phyloP scores from a whole-genome alignment of 2,329 filamentous ascomycete genomes.

The Colletotrichum acutatum region DNA sequence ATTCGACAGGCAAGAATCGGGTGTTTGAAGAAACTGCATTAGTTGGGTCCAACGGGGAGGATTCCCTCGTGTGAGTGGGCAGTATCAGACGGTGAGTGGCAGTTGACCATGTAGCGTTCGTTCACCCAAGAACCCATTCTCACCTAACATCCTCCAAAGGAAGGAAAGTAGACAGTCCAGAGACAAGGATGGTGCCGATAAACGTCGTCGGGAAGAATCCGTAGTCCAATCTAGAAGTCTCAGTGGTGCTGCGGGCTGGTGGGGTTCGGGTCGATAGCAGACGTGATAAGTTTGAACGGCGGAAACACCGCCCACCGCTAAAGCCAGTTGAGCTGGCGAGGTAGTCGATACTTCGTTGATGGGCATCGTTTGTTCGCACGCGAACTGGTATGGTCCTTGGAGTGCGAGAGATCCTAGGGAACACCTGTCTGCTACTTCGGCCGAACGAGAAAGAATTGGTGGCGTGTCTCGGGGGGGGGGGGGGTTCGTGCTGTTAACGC shows the following conservation, averaged over 20 bases:
- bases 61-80: background rate
- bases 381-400: background rate
- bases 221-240: slow-evolving; percentile 1
- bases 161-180: background rate
- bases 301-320: slow-evolving; percentile 4
- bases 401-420: background rate
- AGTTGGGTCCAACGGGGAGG: background rate
- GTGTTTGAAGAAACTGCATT: slow-evolving; percentile 7
- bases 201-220: background rate
- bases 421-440: background rate
- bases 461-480: background rate
- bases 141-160: background rate
- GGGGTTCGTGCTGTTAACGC: background rate
- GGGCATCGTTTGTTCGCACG: background rate
- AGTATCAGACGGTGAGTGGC: background rate
- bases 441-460: slow-evolving; percentile 8
- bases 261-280: slow-evolving; percentile 14
- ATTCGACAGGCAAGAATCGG: slow-evolving; percentile 2
- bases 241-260: slow-evolving; percentile 10
- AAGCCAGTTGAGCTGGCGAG: background rate
- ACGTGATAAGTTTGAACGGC: slow-evolving; percentile 24
- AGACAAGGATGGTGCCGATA: background rate
- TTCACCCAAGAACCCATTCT: background rate
- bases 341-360: slow-evolving; percentile 1
- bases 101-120: background rate